Evolutionary conservation across 495 filamentous ascomycete genomes (phyloP), one percentile per base, ranked within the genome.

Genomic region (Penicillium ucsense): DNA sequence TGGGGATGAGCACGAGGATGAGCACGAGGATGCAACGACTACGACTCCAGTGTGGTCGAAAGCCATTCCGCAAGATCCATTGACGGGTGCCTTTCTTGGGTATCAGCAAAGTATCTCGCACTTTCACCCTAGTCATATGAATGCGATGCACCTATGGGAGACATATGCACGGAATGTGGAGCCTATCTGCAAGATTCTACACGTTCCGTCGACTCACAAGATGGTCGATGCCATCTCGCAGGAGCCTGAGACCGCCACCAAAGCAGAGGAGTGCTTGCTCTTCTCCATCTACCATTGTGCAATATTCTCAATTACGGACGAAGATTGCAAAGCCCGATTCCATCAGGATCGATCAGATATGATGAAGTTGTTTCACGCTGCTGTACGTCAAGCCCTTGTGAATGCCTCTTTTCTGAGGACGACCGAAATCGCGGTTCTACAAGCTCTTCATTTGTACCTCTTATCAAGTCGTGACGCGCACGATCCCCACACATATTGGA

Each of bases 141-240:
- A 52, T n/a, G 57, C 57, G 6, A 54, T 49, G 40, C 32, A 67
- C 31, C 65, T 88, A 7, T 86, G 83, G 83, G 76, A 83, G 48
- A 69, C 65, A 4, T 79, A 74, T 50, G 61, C 78, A 3, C 68
- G 76, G 43, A 77, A 79, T 51, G 77, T 84, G 45, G 79, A 85
- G 59, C 81, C 83, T 3, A 57, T 86, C 38, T 77, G 75, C 47
- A 86, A 85, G 56, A 52, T 85, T 35, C 72, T 85, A 45, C 83
- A 86, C 58, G 72, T 77, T 5, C 82, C 82, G 2, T 77, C 79
- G 2, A 52, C 79, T 36, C 52, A 46, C 9, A 54, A 60, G 8
- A 43, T 56, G 41, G 48, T 77, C n/a, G 53, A 68, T 27, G 47
- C 50, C 4, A 64, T 65, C n/a, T 64, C 53, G 6, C 44, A 48